Evolutionary conservation across 1,284 basidiomycete genomes (phyloP).

Genomic region (Sanghuangporus weigelae): DNA sequence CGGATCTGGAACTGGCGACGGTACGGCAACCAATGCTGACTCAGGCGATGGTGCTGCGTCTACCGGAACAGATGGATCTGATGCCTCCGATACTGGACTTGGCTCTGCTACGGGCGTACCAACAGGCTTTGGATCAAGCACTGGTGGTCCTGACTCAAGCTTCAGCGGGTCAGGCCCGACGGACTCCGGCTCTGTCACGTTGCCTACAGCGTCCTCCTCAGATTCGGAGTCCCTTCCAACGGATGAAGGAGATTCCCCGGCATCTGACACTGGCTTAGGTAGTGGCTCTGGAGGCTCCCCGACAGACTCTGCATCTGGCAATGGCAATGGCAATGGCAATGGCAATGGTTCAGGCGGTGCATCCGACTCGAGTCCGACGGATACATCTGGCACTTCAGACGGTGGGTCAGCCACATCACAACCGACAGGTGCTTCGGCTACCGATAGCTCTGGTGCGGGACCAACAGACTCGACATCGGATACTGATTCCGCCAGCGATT

Average conservation of each 20-base stretch:
- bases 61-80: background rate
- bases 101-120: background rate
- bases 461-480: background rate
- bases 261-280: background rate
- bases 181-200: no score
- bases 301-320: background rate
- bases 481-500: background rate
- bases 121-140: background rate
- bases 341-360: background rate
- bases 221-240: background rate
- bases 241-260: background rate
- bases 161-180: no score
- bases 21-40: background rate
- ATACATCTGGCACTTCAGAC: background rate
- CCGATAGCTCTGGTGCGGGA: background rate
- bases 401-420: background rate
- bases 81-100: background rate
- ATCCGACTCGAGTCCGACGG: background rate
- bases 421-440: background rate
- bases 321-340: background rate
- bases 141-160: background rate
- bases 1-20: background rate
- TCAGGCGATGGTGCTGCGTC: background rate
- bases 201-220: no score
- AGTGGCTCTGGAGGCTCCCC: background rate